Conservation (phyloP, 352 stramenopile genomes). For the Phytophthora capsici region DNA sequence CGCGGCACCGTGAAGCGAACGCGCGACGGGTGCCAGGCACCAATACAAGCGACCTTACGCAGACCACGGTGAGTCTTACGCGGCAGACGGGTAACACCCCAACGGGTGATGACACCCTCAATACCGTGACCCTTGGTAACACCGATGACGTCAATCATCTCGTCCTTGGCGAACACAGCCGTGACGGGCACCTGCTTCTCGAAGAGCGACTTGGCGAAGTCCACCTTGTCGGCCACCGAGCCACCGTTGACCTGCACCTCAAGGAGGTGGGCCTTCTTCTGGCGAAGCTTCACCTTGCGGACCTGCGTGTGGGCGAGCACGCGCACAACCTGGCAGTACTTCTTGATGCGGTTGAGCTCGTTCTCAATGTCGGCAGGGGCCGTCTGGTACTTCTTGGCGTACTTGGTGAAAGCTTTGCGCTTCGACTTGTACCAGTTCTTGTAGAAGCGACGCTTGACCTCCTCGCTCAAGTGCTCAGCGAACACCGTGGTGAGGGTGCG, state of each 20-base stretch:
- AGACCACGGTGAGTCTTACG: slow-evolving; percentile 99
- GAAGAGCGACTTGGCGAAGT: slow-evolving; percentile 99
- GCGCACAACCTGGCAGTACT: slow-evolving; percentile 99
- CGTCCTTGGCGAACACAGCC: slow-evolving; percentile 96
- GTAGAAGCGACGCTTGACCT: slow-evolving; percentile 99
- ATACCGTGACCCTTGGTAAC: slow-evolving; percentile 99
- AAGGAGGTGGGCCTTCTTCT: slow-evolving; percentile 99
- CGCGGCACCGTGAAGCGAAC: slow-evolving; percentile 98
- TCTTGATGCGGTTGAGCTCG: slow-evolving; percentile 99
- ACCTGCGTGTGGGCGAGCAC: slow-evolving; percentile 99
- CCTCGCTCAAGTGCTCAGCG: slow-evolving; percentile 99
- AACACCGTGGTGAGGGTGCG: slow-evolving; percentile 99
- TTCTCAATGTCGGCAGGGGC: slow-evolving; percentile 93
- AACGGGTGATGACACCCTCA: slow-evolving; percentile 99
- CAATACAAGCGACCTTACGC: slow-evolving; percentile 99
- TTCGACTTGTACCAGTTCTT: slow-evolving; percentile 99
- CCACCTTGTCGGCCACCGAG: slow-evolving; percentile 97
- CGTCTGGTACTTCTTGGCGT: slow-evolving; percentile 99
- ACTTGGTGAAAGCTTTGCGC: slow-evolving; percentile 99
- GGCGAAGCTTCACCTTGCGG: slow-evolving; percentile 98
- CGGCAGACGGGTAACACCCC: slow-evolving; percentile 98
- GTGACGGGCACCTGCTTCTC: slow-evolving; percentile 99
- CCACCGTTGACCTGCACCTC: slow-evolving; percentile 99
- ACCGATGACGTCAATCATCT: slow-evolving; percentile 99
- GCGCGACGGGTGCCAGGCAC: slow-evolving; percentile 99